Conservation (phyloP, 768 basidiomycete genomes). For the Pisolithus tinctorius region DNA sequence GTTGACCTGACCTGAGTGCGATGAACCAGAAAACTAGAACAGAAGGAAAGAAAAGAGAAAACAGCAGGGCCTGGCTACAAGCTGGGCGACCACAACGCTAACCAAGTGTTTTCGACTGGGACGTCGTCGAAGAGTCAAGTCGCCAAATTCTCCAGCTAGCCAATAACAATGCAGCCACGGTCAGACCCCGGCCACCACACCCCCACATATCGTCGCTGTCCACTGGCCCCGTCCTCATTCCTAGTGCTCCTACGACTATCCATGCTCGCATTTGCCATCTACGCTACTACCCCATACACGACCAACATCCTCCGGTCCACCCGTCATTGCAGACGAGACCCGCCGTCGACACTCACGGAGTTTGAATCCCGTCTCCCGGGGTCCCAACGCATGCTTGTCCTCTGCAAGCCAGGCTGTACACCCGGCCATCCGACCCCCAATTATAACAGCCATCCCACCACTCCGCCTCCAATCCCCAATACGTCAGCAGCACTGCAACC, state of each 20-base stretch:
- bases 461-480: no score
- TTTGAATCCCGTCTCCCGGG: constrained; percentile 24
- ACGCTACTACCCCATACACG: constrained; percentile 17
- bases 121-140: constrained; percentile 24
- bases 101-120: constrained; percentile 16
- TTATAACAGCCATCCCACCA: neutral
- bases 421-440: neutral
- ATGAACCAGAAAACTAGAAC: neutral
- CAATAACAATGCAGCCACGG: constrained; percentile 15
- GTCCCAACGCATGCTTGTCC: constrained; percentile 17
- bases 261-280: constrained; percentile 6
- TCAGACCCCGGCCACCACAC: constrained; percentile 1
- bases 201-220: no score
- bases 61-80: constrained; percentile 16
- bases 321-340: constrained; percentile 1
- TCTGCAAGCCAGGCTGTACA: neutral
- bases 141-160: constrained; percentile 20
- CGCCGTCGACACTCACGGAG: constrained; percentile 15
- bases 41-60: constrained; percentile 2
- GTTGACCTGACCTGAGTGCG: constrained; percentile 15
- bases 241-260: no score
- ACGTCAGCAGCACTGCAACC: neutral
- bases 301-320: neutral
- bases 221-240: no score
- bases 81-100: constrained; percentile 16